Percentiles rank a stretch among this genome's conserved stretches.
Conservation (phyloP, 768 basidiomycete species). For the Trametes villosa region DNA sequence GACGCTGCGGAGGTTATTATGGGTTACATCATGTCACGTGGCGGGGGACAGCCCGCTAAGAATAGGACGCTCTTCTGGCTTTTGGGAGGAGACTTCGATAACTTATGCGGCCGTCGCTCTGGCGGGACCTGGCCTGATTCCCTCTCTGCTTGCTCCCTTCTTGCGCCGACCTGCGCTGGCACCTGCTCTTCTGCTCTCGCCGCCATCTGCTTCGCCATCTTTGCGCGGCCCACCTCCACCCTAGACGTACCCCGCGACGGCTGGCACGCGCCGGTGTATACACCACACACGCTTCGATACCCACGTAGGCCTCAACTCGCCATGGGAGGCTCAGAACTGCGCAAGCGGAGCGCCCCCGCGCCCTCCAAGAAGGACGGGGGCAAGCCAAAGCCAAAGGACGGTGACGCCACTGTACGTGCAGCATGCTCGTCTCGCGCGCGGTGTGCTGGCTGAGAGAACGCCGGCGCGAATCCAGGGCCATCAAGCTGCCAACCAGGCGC, state of each 20-base stretch:
- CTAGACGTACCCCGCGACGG: slow-evolving; percentile 1
- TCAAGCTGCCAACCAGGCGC: neutral
- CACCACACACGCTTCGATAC: neutral
- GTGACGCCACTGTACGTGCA: neutral
- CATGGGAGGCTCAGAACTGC: slow-evolving; percentile 6
- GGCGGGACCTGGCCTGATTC: neutral
- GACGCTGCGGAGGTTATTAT: slow-evolving; percentile 1
- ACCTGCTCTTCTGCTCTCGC: neutral
- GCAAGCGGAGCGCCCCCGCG: slow-evolving; percentile 7
- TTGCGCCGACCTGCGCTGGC: neutral
- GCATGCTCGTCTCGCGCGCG: neutral
- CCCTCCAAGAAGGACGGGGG: neutral
- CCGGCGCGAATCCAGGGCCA: neutral
- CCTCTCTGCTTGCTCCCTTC: neutral
- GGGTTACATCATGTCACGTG: slow-evolving; percentile 1
- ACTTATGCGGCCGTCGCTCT: slow-evolving; percentile 8
- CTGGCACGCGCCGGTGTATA: slow-evolving; percentile 11
- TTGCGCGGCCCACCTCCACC: neutral
- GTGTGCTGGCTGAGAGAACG: neutral
- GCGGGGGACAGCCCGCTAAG: neutral
- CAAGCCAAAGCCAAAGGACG: slow-evolving; percentile 1
- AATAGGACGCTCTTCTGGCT: neutral
- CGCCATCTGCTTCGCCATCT: neutral
- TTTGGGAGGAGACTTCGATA: neutral
- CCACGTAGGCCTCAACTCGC: neutral